phyloP scores from a whole-genome alignment of 2,329 filamentous ascomycete genomes.

The Venturia effusa region DNA sequence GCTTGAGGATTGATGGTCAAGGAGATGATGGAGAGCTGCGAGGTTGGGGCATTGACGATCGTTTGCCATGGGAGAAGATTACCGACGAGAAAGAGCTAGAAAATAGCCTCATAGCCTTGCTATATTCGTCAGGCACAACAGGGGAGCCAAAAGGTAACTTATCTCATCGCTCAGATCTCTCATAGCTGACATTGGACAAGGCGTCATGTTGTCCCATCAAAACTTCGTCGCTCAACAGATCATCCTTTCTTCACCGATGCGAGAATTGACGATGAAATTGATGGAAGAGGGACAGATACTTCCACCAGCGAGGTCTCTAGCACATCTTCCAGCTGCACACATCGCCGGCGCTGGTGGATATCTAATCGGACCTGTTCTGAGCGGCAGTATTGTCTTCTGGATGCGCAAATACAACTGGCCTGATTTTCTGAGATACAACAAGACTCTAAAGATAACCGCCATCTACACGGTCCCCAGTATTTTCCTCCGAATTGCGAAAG shows the following conservation, averaged over 20 bases:
- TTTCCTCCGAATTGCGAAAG: slow-evolving; percentile 48
- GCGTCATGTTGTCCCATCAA: slow-evolving; percentile 32
- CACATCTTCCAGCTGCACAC: slow-evolving; percentile 36
- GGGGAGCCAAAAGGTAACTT: slow-evolving; percentile 32
- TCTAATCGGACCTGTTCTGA: slow-evolving; percentile 30
- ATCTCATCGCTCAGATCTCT: not conserved
- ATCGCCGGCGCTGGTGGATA: slow-evolving; percentile 38
- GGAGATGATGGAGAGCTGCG: slow-evolving; percentile 28
- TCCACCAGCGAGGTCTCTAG: slow-evolving; percentile 18
- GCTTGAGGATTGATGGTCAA: slow-evolving; percentile 20
- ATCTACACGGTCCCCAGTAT: slow-evolving; percentile 53
- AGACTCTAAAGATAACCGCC: slow-evolving; percentile 39
- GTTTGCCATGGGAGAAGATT: slow-evolving; percentile 38
- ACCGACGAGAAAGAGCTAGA: slow-evolving; percentile 39
- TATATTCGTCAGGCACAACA: slow-evolving; percentile 39
- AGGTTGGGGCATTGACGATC: not conserved
- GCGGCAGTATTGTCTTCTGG: slow-evolving; percentile 42
- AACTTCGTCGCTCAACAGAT: slow-evolving; percentile 32
- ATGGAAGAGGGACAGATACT: slow-evolving; percentile 16
- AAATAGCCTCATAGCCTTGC: slow-evolving; percentile 32
- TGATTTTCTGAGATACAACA: slow-evolving; percentile 43
- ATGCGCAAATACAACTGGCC: slow-evolving; percentile 50
- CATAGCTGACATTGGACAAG: slow-evolving; percentile 12
- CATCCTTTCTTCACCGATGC: slow-evolving; percentile 22
- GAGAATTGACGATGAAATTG: slow-evolving; percentile 8